A percentile compares a stretch with the other conserved stretches of the same genome.
Evolutionary conservation across 192 early-diverging fungal species (phyloP).

Genomic region (Spinellus fusiger): DNA sequence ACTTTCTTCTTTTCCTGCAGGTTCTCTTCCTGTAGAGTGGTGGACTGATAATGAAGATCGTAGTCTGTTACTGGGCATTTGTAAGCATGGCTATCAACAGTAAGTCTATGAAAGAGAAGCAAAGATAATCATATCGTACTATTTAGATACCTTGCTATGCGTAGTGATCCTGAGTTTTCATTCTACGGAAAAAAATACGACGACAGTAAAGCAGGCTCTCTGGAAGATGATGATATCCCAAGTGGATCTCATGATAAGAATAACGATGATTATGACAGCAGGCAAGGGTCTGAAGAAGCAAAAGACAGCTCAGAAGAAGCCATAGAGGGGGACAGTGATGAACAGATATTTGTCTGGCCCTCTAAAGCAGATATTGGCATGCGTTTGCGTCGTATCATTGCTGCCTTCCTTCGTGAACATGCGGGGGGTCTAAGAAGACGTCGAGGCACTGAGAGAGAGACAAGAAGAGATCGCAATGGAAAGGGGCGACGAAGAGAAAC

Average conservation of each 20-base stretch:
- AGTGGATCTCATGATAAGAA: constrained; percentile 8
- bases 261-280: constrained; percentile 7
- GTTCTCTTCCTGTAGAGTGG: constrained; percentile 46
- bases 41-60: constrained; percentile 78
- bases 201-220: constrained; percentile 30
- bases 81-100: constrained; percentile 70
- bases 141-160: constrained; percentile 33
- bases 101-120: neutral
- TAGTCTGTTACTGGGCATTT: constrained; percentile 73
- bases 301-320: constrained; percentile 22
- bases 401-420: constrained; percentile 45
- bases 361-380: constrained; percentile 56
- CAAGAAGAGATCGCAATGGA: neutral
- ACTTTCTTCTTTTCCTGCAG: neutral
- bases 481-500: constrained; percentile 12
- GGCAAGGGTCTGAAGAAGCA: neutral
- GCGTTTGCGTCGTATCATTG: constrained; percentile 50
- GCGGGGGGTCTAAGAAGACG: constrained; percentile 34
- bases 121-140: neutral
- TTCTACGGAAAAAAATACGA: constrained; percentile 48
- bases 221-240: constrained; percentile 24
- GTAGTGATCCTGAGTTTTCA: constrained; percentile 49
- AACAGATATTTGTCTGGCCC: constrained; percentile 43
- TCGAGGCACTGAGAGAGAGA: constrained; percentile 1
- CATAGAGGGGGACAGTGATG: constrained; percentile 31